phyloP scores from a whole-genome alignment of 768 basidiomycete species.

The Lenzites betulinus region DNA sequence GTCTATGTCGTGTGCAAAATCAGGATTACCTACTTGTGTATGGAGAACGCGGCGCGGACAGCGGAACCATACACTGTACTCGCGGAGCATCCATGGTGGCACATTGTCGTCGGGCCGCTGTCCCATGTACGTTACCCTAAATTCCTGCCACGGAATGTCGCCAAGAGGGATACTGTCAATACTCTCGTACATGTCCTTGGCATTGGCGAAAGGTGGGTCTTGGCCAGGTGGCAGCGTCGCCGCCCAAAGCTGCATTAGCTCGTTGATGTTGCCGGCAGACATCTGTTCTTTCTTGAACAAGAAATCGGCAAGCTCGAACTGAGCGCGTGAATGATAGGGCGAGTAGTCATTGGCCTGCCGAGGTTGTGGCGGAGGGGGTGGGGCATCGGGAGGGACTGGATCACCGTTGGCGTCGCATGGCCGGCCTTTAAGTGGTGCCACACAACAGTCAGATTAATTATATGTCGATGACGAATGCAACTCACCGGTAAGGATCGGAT shows the following conservation, averaged over 20 bases:
- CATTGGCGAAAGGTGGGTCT: neutral
- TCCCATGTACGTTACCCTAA: slow-evolving; percentile 30
- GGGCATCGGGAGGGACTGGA: neutral
- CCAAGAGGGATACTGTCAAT: slow-evolving; percentile 35
- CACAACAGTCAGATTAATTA: no score
- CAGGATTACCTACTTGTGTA: slow-evolving; percentile 22
- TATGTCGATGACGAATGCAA: no score
- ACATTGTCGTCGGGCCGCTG: neutral
- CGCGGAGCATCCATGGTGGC: slow-evolving; percentile 30
- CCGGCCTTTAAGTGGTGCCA: neutral
- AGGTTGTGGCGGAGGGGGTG: no score
- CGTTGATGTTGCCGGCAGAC: slow-evolving; percentile 12
- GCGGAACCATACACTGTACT: slow-evolving; percentile 28
- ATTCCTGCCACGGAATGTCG: slow-evolving; percentile 40
- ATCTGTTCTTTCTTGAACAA: slow-evolving; percentile 12
- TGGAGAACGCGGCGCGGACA: slow-evolving; percentile 18
- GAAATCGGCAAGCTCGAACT: slow-evolving; percentile 25
- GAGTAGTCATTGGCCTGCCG: neutral
- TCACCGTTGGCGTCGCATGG: neutral
- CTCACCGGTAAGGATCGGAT: neutral
- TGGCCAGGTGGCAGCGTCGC: neutral
- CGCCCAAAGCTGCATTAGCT: slow-evolving; percentile 20
- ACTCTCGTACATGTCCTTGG: slow-evolving; percentile 26
- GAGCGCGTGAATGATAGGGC: slow-evolving; percentile 16
- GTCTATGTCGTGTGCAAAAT: slow-evolving; percentile 28